These are phyloP conservation scores for Hygrophorus pudorinus DNA, from an alignment of 768 basidiomycete genomes.

Conservation along the genomic window DNA sequence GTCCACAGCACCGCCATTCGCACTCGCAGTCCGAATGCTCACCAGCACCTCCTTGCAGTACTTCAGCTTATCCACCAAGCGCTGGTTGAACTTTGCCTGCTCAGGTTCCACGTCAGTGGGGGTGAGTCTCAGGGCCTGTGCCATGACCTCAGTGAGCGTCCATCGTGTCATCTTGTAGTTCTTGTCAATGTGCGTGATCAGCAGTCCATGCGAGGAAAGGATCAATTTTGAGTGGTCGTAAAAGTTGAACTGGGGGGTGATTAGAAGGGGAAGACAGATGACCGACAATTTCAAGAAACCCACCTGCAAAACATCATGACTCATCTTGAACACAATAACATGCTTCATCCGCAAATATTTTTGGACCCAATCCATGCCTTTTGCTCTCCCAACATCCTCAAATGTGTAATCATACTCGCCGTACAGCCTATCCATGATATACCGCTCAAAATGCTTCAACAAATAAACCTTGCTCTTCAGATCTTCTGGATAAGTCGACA, in stretches of 20 bases:
- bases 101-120: slow-evolving; percentile 35
- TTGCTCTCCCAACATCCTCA: slow-evolving; percentile 52
- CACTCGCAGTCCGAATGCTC: slow-evolving; percentile 57
- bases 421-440: slow-evolving; percentile 86
- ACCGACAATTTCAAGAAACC: slow-evolving; percentile 12
- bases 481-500: slow-evolving; percentile 67
- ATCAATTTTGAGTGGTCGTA: slow-evolving; percentile 96
- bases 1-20: slow-evolving; percentile 17
- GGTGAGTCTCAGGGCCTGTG: slow-evolving; percentile 32
- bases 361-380: slow-evolving; percentile 93
- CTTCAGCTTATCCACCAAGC: slow-evolving; percentile 69
- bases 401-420: slow-evolving; percentile 81
- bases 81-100: slow-evolving; percentile 49
- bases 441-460: slow-evolving; percentile 86
- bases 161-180: slow-evolving; percentile 68
- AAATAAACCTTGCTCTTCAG: slow-evolving; percentile 88
- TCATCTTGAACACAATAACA: slow-evolving; percentile 93
- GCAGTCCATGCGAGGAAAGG: slow-evolving; percentile 67
- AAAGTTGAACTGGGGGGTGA: slow-evolving; percentile 79
- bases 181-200: slow-evolving; percentile 89
- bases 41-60: slow-evolving; percentile 80
- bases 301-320: slow-evolving; percentile 93
- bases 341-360: slow-evolving; percentile 96
- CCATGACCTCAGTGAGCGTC: slow-evolving; percentile 64
- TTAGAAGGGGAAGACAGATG: background rate